These are phyloP conservation scores for Auriscalpium orientale DNA, from an alignment of 768 basidiomycete genomes.

Conservation along the genomic window DNA sequence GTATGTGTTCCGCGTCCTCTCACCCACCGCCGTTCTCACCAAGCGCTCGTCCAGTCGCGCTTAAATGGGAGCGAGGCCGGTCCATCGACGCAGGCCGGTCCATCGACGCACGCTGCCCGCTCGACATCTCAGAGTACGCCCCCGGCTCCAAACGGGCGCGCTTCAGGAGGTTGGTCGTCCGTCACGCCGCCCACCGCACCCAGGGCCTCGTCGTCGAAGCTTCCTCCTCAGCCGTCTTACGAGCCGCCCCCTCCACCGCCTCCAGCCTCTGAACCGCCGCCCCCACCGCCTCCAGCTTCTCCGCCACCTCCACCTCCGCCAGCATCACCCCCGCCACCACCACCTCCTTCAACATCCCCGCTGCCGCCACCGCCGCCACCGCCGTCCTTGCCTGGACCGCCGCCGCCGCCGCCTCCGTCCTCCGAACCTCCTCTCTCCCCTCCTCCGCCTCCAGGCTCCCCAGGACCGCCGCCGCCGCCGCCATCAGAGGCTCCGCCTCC, in stretches of 20 bases:
- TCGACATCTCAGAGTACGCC: constrained; percentile 2
- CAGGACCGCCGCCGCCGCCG: constrained; percentile 19
- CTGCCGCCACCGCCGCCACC: constrained; percentile 18
- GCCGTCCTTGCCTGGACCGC: constrained; percentile 16
- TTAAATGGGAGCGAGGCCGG: constrained; percentile 1
- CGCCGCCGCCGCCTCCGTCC: constrained; percentile 17
- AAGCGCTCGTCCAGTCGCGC: constrained; percentile 10
- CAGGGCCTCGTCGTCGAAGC: constrained; percentile 14
- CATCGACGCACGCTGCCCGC: constrained; percentile 6
- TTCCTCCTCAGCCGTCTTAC: constrained; percentile 12
- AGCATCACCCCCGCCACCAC: constrained; percentile 21
- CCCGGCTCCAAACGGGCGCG: constrained; percentile 9
- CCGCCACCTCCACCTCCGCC: constrained; percentile 17
- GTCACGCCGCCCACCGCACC: constrained; percentile 13
- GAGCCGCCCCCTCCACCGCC: constrained; percentile 25
- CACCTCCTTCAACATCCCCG: constrained; percentile 15
- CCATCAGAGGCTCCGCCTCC: constrained; percentile 11
- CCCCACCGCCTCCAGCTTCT: constrained; percentile 21
- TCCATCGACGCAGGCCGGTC: constrained; percentile 6
- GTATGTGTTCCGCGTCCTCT: constrained; percentile 21
- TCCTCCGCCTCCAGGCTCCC: constrained; percentile 12
- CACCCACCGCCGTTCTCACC: constrained; percentile 5
- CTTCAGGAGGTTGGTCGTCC: constrained; percentile 15
- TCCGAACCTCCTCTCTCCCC: constrained; percentile 19
- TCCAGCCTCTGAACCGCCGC: constrained; percentile 20